Evolutionary conservation across 2,329 filamentous ascomycete genomes (phyloP), one percentile per base, ranked within the genome.

Genomic region (Elsinoe arachidis): DNA sequence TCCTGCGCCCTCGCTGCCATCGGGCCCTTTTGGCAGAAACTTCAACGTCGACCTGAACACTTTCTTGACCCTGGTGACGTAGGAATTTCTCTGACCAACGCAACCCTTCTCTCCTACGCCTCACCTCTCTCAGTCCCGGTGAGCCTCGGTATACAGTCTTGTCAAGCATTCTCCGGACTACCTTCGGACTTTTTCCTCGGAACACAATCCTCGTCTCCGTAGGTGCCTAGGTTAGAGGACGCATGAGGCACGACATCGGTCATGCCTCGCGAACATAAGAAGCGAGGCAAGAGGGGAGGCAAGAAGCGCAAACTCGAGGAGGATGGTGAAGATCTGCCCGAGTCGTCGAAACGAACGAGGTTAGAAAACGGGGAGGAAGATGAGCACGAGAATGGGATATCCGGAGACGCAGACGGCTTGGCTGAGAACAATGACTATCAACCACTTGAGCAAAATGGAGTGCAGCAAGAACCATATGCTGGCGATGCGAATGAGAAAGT

Each of bases 211-310:
- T 26, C 10, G 39, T 6, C 26, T 17, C 26, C 26, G 7, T 7
- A 9, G 26, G 10, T 6, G 14, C 19, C 9, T 11, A 23, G 6
- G 19, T 12, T 2, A 12, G 19, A 34, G 3, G 19, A 19, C 54
- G 54, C 43, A 56, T 56, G 54, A 56, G 33, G 54, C 43, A 33
- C 33, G 33, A 49, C 26, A 19, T 19, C 38, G 58, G 66, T 55
- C 61, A 84, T 84, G 81, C 81, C 81, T 52, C 80, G 78, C 67
- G 80, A 82, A 67, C 72, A 78, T 64, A 81, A 78, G 68, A 80
- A 82, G 67, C 77, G 78, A 62, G 77, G 80, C 61, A 76, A 81
- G 59, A 77, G 80, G 64, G 70, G 71, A 63, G 77, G 75, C 62
- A 71, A 74, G 64, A 81, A 81, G 68, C 66, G 74, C 37, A 78